phyloP scores from a whole-genome alignment of 140 eudicot genomes.

The Oenanthe javanica region DNA sequence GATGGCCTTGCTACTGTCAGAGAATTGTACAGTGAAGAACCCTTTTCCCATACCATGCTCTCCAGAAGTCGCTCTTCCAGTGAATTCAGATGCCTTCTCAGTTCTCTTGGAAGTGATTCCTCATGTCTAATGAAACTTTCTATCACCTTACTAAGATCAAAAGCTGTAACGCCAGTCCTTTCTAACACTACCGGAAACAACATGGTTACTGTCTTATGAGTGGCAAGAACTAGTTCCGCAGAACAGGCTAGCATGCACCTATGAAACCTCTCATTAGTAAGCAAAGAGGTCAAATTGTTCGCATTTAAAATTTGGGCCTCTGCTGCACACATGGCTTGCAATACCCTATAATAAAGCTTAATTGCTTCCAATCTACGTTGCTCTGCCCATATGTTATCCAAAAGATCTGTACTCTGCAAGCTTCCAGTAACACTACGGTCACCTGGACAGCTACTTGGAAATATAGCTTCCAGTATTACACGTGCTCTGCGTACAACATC shows the following conservation, averaged over 20 bases:
- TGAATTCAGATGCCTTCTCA: slow-evolving; percentile 83
- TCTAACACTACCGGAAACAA: slow-evolving; percentile 95
- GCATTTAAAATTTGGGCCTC: slow-evolving; percentile 75
- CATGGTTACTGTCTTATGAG: slow-evolving; percentile 96
- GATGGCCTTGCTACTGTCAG: slow-evolving; percentile 67
- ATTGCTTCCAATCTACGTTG: slow-evolving; percentile 81
- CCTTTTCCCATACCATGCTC: slow-evolving; percentile 99
- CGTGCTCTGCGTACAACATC: slow-evolving; percentile 78
- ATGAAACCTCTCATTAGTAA: slow-evolving; percentile 91
- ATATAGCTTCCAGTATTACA: slow-evolving; percentile 81
- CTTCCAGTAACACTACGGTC: slow-evolving; percentile 40
- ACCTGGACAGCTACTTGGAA: slow-evolving; percentile 74
- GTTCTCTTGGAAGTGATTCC: slow-evolving; percentile 83
- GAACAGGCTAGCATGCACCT: slow-evolving; percentile 98
- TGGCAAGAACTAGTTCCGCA: slow-evolving; percentile 95
- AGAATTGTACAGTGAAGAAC: slow-evolving; percentile 95
- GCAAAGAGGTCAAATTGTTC: slow-evolving; percentile 66
- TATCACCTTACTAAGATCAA: slow-evolving; percentile 97
- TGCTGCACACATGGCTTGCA: slow-evolving; percentile 91
- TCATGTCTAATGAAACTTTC: slow-evolving; percentile 94
- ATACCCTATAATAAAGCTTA: slow-evolving; percentile 77
- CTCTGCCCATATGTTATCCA: slow-evolving; percentile 95
- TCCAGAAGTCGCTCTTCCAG: slow-evolving; percentile 90
- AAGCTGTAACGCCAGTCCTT: slow-evolving; percentile 91
- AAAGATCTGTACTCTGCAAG: slow-evolving; percentile 53